Conservation (phyloP, 2,329 filamentous ascomycete species). For the Mariannaea sp. region DNA sequence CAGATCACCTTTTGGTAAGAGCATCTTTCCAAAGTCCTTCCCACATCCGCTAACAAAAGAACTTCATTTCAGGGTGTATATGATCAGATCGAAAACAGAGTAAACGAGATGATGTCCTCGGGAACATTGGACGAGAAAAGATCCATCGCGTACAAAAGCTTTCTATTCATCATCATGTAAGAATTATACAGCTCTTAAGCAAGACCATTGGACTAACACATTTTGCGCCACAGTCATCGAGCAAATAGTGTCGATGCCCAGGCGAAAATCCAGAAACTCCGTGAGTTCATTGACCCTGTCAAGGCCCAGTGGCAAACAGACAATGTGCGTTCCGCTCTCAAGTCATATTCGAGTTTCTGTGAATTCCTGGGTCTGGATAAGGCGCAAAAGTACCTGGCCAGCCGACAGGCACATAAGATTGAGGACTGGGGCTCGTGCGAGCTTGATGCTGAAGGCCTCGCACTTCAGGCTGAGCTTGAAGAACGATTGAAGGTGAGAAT, state of each 20-base stretch:
- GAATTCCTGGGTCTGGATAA: conserved; percentile 77
- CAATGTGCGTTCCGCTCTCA: conserved; percentile 69
- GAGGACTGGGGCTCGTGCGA: conserved; percentile 81
- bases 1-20: conserved; percentile 80
- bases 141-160: conserved; percentile 83
- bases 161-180: conserved; percentile 90
- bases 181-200: conserved; percentile 27
- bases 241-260: conserved; percentile 73
- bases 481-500: conserved; percentile 68
- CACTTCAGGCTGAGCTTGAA: conserved; percentile 78
- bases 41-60: too few relatives aligned
- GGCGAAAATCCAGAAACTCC: conserved; percentile 73
- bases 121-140: conserved; percentile 80
- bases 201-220: conserved; percentile 16
- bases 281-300: conserved; percentile 81
- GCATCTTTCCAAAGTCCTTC: background rate
- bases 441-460: conserved; percentile 78
- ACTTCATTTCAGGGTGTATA: conserved; percentile 87
- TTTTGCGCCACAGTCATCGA: conserved; percentile 69
- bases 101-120: conserved; percentile 77
- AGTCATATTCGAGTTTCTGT: conserved; percentile 79
- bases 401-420: conserved; percentile 73
- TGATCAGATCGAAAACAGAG: conserved; percentile 80
- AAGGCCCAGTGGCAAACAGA: conserved; percentile 78
- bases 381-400: conserved; percentile 78